These are phyloP conservation scores for Russula dissimulans DNA, from an alignment of 768 basidiomycete genomes.

Conservation along the genomic window DNA sequence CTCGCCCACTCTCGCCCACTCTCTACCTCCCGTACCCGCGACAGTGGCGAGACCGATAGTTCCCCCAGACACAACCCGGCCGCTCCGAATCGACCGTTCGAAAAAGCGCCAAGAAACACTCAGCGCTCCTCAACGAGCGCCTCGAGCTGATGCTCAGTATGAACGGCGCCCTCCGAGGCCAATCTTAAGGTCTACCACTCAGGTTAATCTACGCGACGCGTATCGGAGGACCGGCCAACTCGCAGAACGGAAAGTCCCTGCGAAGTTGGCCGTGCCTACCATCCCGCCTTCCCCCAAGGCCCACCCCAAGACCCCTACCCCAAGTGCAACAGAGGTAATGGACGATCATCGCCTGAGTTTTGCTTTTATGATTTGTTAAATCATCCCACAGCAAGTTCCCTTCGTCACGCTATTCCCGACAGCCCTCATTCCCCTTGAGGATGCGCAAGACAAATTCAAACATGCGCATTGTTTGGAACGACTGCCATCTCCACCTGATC, in stretches of 20 bases:
- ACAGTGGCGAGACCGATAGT: not conserved
- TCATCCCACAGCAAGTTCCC: not conserved
- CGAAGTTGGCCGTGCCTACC: not conserved
- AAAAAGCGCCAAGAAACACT: not conserved
- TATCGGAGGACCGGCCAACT: not conserved
- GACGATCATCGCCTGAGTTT: not conserved
- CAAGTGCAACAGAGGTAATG: not conserved
- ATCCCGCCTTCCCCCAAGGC: not conserved
- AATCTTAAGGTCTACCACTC: constrained; percentile 2
- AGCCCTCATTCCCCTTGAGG: constrained; percentile 4
- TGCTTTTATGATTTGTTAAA: not conserved
- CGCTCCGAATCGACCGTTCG: constrained; percentile 6
- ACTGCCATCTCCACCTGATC: not conserved
- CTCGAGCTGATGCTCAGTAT: not conserved
- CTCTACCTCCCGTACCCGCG: not conserved
- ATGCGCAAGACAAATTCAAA: constrained; percentile 10
- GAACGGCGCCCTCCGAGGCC: not conserved
- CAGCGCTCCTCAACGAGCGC: not conserved
- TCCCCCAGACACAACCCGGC: not conserved
- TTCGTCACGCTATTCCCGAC: constrained; percentile 7
- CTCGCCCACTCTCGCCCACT: no score
- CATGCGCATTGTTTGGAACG: constrained; percentile 15
- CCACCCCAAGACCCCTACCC: not conserved
- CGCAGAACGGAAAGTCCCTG: not conserved
- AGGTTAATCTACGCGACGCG: constrained; percentile 3